phyloP scores from a whole-genome alignment of 768 basidiomycete species.

The Boletellus sp. region DNA sequence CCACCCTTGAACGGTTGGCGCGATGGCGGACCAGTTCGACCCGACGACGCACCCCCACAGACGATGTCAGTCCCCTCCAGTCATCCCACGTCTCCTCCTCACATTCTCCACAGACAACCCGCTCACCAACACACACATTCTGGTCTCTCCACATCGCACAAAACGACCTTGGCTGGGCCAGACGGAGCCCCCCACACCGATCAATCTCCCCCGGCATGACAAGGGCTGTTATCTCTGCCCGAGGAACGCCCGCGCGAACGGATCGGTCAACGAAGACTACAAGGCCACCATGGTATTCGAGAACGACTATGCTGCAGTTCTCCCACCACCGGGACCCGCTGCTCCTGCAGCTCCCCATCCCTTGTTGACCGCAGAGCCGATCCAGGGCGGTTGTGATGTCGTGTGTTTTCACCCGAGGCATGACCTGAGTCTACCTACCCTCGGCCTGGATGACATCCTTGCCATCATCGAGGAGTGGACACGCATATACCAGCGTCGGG shows the following conservation, averaged over 20 bases:
- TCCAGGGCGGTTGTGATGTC: conserved; percentile 85
- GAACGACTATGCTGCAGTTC: conserved; percentile 82
- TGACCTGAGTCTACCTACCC: conserved; percentile 75
- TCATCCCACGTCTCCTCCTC: background rate
- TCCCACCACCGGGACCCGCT: conserved; percentile 57
- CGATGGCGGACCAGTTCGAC: conserved; percentile 44
- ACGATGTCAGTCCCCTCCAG: conserved; percentile 46
- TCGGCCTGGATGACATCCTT: conserved; percentile 55
- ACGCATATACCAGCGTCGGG: conserved; percentile 55
- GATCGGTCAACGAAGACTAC: conserved; percentile 64
- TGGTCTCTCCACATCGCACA: conserved; percentile 86
- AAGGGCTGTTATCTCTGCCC: conserved; percentile 84
- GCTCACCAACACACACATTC: conserved; percentile 67
- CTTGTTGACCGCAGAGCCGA: conserved; percentile 58
- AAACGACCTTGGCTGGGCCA: conserved; percentile 93
- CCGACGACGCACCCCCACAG: conserved; percentile 65
- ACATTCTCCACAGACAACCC: conserved; percentile 65
- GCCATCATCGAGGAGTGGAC: conserved; percentile 73
- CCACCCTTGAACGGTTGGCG: too few species aligned
- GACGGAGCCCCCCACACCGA: conserved; percentile 58
- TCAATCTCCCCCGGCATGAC: conserved; percentile 60
- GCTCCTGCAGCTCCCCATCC: conserved; percentile 55
- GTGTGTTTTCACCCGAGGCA: conserved; percentile 84
- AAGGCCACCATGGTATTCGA: conserved; percentile 65
- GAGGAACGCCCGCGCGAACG: conserved; percentile 73